These are phyloP conservation scores for Cucumis hystrix DNA, from an alignment of 306 rosid genomes.

Conservation along the genomic window DNA sequence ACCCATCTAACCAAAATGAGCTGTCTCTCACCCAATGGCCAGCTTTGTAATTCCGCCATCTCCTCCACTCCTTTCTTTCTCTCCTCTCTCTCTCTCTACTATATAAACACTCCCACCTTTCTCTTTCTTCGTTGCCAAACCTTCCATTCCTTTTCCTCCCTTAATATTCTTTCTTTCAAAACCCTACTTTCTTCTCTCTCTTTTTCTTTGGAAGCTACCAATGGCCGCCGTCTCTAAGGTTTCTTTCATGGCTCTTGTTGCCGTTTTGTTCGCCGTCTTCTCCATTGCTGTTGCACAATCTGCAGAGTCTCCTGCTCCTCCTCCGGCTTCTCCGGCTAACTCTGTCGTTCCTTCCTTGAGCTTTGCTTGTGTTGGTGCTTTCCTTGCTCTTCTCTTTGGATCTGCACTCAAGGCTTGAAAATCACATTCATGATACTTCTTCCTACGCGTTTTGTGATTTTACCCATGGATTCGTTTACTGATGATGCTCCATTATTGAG, in stretches of 20 bases:
- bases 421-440: background rate
- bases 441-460: background rate
- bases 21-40: slow-evolving; percentile 38
- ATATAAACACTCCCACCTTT: background rate
- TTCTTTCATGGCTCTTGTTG: slow-evolving; percentile 26
- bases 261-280: slow-evolving; percentile 24
- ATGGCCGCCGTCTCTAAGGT: slow-evolving; percentile 62
- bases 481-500: slow-evolving; percentile 3
- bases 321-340: slow-evolving; percentile 49
- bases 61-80: background rate
- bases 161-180: background rate
- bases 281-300: slow-evolving; percentile 28
- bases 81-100: slow-evolving; percentile 24
- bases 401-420: slow-evolving; percentile 47
- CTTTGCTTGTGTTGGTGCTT: slow-evolving; percentile 28
- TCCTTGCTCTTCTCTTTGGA: slow-evolving; percentile 49
- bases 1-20: slow-evolving; percentile 12
- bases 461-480: background rate
- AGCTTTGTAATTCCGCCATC: slow-evolving; percentile 55
- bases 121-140: background rate
- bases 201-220: background rate
- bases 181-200: slow-evolving; percentile 5
- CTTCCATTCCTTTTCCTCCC: background rate
- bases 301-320: slow-evolving; percentile 65
- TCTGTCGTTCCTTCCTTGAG: slow-evolving; percentile 39